Evolutionary conservation across 805 yeast genomes (phyloP).

Genomic region (Yamadazyma phyllophila): DNA sequence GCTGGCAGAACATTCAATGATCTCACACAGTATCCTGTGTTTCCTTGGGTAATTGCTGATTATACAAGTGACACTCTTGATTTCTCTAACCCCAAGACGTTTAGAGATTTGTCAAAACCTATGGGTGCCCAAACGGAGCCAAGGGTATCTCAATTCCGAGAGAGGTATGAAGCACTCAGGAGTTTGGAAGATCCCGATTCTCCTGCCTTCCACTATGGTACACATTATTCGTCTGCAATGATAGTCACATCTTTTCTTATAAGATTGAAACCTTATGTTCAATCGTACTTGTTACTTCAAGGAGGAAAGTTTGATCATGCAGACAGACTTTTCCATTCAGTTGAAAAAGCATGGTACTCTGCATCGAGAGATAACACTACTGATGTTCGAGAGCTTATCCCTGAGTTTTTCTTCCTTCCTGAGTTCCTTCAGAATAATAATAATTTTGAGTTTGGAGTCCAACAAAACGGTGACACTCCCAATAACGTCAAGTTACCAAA

Average conservation of each 20-base stretch:
- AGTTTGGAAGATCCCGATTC: constrained; percentile 56
- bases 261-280: constrained; percentile 76
- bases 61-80: constrained; percentile 72
- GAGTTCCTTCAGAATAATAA: constrained; percentile 71
- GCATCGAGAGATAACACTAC: constrained; percentile 78
- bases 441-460: constrained; percentile 63
- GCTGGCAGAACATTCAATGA: constrained; percentile 91
- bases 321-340: constrained; percentile 72
- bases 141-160: constrained; percentile 62
- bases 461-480: constrained; percentile 61
- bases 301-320: constrained; percentile 91
- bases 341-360: constrained; percentile 77
- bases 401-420: constrained; percentile 81
- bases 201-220: constrained; percentile 88
- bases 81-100: constrained; percentile 56
- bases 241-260: constrained; percentile 80
- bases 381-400: constrained; percentile 83
- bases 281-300: constrained; percentile 72
- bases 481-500: constrained; percentile 70
- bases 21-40: constrained; percentile 85
- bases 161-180: constrained; percentile 67
- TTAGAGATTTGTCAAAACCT: constrained; percentile 77
- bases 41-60: constrained; percentile 89
- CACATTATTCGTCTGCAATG: constrained; percentile 93
- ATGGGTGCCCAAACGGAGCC: constrained; percentile 81